These are phyloP conservation scores for Astrephomene gubernaculifera DNA, from an alignment of 139 green algal genomes.

Conservation along the genomic window DNA sequence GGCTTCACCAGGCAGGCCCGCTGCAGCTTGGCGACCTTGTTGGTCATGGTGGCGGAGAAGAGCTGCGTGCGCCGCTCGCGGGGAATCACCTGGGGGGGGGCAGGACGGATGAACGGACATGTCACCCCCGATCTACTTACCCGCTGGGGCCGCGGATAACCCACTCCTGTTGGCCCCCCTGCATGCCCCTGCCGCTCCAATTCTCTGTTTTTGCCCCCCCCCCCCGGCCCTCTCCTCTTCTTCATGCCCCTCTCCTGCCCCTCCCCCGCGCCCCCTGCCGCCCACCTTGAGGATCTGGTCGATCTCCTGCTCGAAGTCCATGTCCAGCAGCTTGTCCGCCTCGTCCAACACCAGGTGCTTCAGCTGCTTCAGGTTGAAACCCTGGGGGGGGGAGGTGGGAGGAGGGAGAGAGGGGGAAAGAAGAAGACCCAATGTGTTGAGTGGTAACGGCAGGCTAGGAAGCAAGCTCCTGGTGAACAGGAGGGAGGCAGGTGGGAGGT, in stretches of 20 bases:
- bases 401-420: too few relatives aligned
- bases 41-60: constrained; percentile 99
- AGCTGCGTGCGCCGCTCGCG: constrained; percentile 93
- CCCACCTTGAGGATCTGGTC: constrained; percentile 97
- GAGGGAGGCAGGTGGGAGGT: too few relatives aligned
- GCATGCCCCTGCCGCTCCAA: not conserved
- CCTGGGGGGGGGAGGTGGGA: constrained; percentile 66
- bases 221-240: not conserved
- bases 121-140: too few relatives aligned
- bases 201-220: not conserved
- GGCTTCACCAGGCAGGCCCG: constrained; percentile 93
- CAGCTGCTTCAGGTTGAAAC: constrained; percentile 89
- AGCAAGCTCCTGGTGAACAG: too few relatives aligned
- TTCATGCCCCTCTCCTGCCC: not conserved
- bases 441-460: too few relatives aligned
- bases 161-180: too few relatives aligned
- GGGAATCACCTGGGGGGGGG: constrained; percentile 64
- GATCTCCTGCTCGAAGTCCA: constrained; percentile 99
- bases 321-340: constrained; percentile 98
- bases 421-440: too few relatives aligned
- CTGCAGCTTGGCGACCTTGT: constrained; percentile 99
- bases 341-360: constrained; percentile 97
- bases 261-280: too few relatives aligned
- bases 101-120: not conserved
- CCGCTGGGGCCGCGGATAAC: too few relatives aligned